Percentiles rank a stretch among this genome's conserved stretches.
Conservation (phyloP, 441 rosid genomes). For the Populus hybrid region DNA sequence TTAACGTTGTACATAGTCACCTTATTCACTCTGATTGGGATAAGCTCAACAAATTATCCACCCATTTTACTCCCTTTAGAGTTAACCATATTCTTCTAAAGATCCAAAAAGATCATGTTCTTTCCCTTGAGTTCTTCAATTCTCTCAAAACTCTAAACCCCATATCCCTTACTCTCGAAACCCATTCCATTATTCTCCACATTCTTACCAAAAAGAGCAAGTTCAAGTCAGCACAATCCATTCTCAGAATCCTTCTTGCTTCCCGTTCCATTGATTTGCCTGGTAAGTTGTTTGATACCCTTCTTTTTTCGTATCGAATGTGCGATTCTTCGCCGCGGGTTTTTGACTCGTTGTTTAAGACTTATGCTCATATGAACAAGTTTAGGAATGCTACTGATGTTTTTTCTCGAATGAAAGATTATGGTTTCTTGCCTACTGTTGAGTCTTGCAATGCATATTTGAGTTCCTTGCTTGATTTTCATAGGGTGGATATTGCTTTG, state of each 20-base stretch:
- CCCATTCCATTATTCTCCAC: constrained; percentile 57
- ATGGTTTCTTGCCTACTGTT: constrained; percentile 59
- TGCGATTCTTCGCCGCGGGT: constrained; percentile 74
- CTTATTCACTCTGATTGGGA: constrained; percentile 76
- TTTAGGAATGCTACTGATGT: constrained; percentile 57
- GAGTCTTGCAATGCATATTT: constrained; percentile 79
- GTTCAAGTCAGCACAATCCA: constrained; percentile 60
- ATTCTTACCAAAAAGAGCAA: constrained; percentile 56
- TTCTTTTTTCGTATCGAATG: constrained; percentile 55
- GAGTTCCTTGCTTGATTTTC: constrained; percentile 52
- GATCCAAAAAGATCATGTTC: constrained; percentile 56
- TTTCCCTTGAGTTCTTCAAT: constrained; percentile 66
- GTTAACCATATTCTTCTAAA: constrained; percentile 54
- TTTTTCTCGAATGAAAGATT: constrained; percentile 57
- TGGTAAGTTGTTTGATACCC: constrained; percentile 45
- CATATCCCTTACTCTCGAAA: constrained; percentile 46
- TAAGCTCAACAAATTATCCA: constrained; percentile 40
- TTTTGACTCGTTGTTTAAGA: constrained; percentile 63
- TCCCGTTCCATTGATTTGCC: constrained; percentile 37
- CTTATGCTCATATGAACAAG: constrained; percentile 59
- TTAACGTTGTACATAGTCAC: constrained; percentile 73
- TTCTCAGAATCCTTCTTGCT: constrained; percentile 37
- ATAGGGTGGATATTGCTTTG: constrained; percentile 58
- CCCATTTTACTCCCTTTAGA: constrained; percentile 49
- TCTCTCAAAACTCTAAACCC: constrained; percentile 53